phyloP scores from a whole-genome alignment of 108 stramenopile genomes.

The Cafeteria roenbergensis region DNA sequence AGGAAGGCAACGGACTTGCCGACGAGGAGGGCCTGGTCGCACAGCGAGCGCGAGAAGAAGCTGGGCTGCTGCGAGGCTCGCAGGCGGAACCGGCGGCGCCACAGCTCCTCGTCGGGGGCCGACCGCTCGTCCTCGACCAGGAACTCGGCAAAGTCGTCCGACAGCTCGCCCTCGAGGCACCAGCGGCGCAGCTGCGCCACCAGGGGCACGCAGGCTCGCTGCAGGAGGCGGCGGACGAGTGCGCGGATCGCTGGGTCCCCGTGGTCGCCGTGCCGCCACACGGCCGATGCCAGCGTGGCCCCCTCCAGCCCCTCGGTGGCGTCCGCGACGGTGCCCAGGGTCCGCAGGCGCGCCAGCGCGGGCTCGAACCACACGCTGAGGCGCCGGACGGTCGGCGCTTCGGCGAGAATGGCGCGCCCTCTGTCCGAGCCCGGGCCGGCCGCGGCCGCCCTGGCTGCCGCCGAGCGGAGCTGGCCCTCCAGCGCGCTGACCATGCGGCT shows the following conservation, averaged over 20 bases:
- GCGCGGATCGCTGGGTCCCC: slow-evolving; percentile 54
- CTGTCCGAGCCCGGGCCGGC: neutral
- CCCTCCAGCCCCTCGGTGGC: slow-evolving; percentile 47
- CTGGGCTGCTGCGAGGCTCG: slow-evolving; percentile 52
- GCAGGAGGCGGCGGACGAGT: slow-evolving; percentile 55
- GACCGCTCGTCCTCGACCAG: slow-evolving; percentile 36
- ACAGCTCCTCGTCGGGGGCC: slow-evolving; percentile 37
- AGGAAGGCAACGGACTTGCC: slow-evolving; percentile 49
- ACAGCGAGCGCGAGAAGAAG: slow-evolving; percentile 52
- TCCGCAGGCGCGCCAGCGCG: slow-evolving; percentile 44
- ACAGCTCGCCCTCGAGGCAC: slow-evolving; percentile 40
- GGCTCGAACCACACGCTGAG: slow-evolving; percentile 50
- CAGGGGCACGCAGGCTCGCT: slow-evolving; percentile 19
- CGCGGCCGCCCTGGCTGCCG: neutral
- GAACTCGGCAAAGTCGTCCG: slow-evolving; percentile 50
- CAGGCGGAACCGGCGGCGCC: slow-evolving; percentile 65
- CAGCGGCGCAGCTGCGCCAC: slow-evolving; percentile 24
- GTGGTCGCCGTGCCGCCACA: slow-evolving; percentile 60
- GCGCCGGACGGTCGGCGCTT: slow-evolving; percentile 55
- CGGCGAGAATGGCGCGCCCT: too few species aligned
- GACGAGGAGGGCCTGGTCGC: slow-evolving; percentile 26
- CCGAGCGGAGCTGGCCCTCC: slow-evolving; percentile 45
- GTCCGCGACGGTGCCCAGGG: slow-evolving; percentile 61
- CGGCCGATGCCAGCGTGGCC: slow-evolving; percentile 58
- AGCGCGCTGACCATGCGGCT: slow-evolving; percentile 49